Evolutionary conservation across 306 rosid genomes (phyloP), one percentile per base, ranked within the genome.

Genomic region (Ormosia semicastrata): DNA sequence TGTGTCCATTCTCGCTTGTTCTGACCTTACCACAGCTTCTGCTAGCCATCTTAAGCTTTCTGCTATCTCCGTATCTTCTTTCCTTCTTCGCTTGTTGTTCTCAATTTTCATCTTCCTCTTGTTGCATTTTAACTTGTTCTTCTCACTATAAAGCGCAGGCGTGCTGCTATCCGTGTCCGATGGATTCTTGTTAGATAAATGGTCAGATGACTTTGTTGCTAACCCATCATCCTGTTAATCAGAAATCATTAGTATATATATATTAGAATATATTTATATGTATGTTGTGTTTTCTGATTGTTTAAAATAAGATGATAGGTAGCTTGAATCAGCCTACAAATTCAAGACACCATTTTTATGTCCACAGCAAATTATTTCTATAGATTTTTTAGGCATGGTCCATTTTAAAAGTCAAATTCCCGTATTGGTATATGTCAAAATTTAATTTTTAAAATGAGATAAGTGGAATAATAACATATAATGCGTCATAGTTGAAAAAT

Each of bases 11-110:
- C 99, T 77, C 4, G 92, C 87, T 76, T 93, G 92, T 44, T 95
- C 99, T 41, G 99, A 90, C 49, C 94, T 88, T 54, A 92, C 88
- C 32, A 93, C 98, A 37, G 90, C 95, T 77, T 95, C 94, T 3
- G 98, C 99, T 41, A 95, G 81, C 97, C 99, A 95, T 75, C 95
- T 85, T 66, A 95, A 90, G 88, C 99, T 95, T 39, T 91, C 92
- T 9, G 97, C 94, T 58, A 93, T 86, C 56, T 90, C 98, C 77
- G 86, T 44, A 3, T 87, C 87, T 34, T 87, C 89, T 10, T 73
- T 82, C 44, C 78, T 84, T 29, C 82, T 47, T 37, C 74, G 54
- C 81, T 43, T 82, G 57, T 63, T 89, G 57, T 63, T 89, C 68
- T 81, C 89, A 8, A 47, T 84, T 41, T 75, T 90, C 90, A 65